phyloP scores from a whole-genome alignment of 2,329 filamentous ascomycete genomes.

The Domatiomyces globalis region DNA sequence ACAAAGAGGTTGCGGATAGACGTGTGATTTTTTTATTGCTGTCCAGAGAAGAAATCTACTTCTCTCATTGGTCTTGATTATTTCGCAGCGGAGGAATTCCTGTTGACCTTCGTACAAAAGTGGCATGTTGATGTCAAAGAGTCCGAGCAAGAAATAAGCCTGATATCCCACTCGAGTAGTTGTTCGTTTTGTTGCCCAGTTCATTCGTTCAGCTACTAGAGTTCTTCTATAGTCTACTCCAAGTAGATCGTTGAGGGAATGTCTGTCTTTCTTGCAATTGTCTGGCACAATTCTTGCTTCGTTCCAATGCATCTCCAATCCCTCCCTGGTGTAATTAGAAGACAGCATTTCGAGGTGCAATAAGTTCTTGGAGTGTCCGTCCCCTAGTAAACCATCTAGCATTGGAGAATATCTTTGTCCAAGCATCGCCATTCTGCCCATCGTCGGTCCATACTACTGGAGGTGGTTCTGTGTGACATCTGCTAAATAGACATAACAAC shows the following conservation, averaged over 20 bases:
- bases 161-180: slow-evolving; percentile 28
- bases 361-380: slow-evolving; percentile 7
- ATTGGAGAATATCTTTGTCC: too few relatives aligned
- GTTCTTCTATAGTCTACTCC: neutral
- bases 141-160: slow-evolving; percentile 32
- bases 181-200: slow-evolving; percentile 25
- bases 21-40: too few relatives aligned
- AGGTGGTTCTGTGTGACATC: too few relatives aligned
- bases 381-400: slow-evolving; percentile 2
- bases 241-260: neutral
- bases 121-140: slow-evolving; percentile 33
- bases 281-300: slow-evolving; percentile 1
- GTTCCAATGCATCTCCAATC: slow-evolving; percentile 10
- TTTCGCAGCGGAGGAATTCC: slow-evolving; percentile 12
- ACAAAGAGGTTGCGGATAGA: too few relatives aligned
- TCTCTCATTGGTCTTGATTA: too few relatives aligned
- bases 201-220: slow-evolving; percentile 22
- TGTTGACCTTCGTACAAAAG: slow-evolving; percentile 27
- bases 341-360: slow-evolving; percentile 2
- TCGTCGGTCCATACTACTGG: too few relatives aligned
- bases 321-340: slow-evolving; percentile 7
- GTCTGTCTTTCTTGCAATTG: too few relatives aligned
- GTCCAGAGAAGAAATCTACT: too few relatives aligned
- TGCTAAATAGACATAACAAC: slow-evolving; percentile 1
- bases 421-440: too few relatives aligned